These are phyloP conservation scores for Epichloe brachyelytri DNA, from an alignment of 2,329 filamentous ascomycete genomes.

Conservation along the genomic window DNA sequence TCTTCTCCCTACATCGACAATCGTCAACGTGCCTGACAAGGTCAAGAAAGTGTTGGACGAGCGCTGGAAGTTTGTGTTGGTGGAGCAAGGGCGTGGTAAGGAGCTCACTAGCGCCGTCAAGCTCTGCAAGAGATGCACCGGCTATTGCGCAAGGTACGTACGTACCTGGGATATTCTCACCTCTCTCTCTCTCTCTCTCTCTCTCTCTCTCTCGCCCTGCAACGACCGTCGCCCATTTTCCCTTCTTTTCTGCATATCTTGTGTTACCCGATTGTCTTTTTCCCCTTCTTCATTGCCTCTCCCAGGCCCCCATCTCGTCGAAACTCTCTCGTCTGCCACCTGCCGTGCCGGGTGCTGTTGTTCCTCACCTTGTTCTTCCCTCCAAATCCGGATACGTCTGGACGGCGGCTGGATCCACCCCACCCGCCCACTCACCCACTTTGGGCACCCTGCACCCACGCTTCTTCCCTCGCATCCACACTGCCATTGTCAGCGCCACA, in stretches of 20 bases:
- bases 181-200: not conserved
- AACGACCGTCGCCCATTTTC: not conserved
- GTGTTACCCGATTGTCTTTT: not conserved
- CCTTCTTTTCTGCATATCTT: not conserved
- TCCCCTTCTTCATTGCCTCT: not conserved
- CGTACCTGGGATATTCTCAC: slow-evolving; percentile 7
- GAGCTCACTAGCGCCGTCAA: slow-evolving; percentile 94
- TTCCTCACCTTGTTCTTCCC: slow-evolving; percentile 3
- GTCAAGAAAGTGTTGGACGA: slow-evolving; percentile 95
- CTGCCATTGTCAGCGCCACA: slow-evolving; percentile 3
- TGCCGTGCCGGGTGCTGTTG: not conserved
- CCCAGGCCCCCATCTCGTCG: too few relatives aligned
- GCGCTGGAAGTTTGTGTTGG: slow-evolving; percentile 90
- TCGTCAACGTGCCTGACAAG: slow-evolving; percentile 90
- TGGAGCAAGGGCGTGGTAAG: slow-evolving; percentile 87
- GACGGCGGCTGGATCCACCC: slow-evolving; percentile 3
- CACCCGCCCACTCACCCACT: slow-evolving; percentile 2
- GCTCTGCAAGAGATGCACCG: slow-evolving; percentile 81
- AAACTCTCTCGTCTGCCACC: too few relatives aligned
- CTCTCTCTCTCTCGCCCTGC: not conserved
- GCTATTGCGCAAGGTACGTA: slow-evolving; percentile 84
- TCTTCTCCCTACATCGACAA: slow-evolving; percentile 78
- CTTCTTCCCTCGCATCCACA: slow-evolving; percentile 10
- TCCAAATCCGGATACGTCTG: slow-evolving; percentile 2
- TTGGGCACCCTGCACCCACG: slow-evolving; percentile 6